These are phyloP conservation scores for Ustilago shanxiensis DNA, from an alignment of 1,284 basidiomycete genomes.

Conservation along the genomic window DNA sequence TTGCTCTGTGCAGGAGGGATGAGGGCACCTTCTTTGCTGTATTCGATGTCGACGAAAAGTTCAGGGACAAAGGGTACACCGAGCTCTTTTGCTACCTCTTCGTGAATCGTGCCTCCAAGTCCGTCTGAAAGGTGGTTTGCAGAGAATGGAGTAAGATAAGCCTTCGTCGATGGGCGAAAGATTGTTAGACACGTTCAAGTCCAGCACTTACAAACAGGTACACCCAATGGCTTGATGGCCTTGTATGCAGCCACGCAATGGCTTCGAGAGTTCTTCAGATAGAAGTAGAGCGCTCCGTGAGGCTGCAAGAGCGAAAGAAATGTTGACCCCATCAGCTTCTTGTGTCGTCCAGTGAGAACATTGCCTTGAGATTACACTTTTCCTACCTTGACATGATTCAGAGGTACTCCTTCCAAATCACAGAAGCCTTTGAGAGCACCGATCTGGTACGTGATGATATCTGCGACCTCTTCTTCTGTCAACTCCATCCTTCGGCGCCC, in stretches of 20 bases:
- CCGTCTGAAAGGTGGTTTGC: conserved; percentile 18
- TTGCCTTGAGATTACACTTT: not conserved
- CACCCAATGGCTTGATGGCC: conserved; percentile 37
- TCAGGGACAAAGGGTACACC: conserved; percentile 40
- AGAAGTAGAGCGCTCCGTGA: conserved; percentile 46
- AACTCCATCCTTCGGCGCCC: conserved; percentile 37
- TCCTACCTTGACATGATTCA: conserved; percentile 42
- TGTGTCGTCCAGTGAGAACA: too few species aligned
- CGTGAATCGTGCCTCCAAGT: conserved; percentile 31
- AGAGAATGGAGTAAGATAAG: not conserved
- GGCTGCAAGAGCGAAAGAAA: conserved; percentile 18
- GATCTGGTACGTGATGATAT: conserved; percentile 46
- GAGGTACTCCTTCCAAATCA: conserved; percentile 30
- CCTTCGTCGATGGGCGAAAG: too few species aligned
- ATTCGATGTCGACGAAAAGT: conserved; percentile 47
- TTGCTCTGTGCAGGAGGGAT: conserved; percentile 43
- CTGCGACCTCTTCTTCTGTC: conserved; percentile 33
- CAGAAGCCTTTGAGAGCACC: conserved; percentile 43
- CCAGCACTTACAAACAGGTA: conserved; percentile 38
- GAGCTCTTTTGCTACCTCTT: conserved; percentile 27
- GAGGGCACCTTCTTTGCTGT: conserved; percentile 34
- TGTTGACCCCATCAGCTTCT: too few species aligned
- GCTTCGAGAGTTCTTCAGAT: conserved; percentile 25
- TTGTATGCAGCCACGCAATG: conserved; percentile 31
- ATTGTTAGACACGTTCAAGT: too few species aligned